These are phyloP conservation scores for Microbotryum silenes-acaulis DNA, from an alignment of 1,284 basidiomycete species.

Conservation along the genomic window DNA sequence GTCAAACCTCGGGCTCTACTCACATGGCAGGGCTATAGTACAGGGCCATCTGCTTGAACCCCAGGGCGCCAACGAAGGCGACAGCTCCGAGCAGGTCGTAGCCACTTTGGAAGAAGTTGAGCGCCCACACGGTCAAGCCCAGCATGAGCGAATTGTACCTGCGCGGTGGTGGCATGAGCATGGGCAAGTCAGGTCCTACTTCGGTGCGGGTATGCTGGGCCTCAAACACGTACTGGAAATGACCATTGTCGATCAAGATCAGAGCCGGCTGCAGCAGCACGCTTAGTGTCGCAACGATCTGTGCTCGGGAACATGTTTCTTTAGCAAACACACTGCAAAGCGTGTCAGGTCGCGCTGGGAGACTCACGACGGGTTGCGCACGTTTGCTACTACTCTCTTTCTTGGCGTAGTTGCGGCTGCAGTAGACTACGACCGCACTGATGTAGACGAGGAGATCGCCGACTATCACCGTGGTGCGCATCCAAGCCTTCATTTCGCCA, in stretches of 20 bases:
- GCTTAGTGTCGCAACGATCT: conserved; percentile 65
- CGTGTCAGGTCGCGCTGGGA: too few species aligned
- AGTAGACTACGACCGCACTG: conserved; percentile 53
- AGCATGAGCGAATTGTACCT: conserved; percentile 77
- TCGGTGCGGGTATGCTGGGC: background rate
- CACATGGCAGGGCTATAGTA: conserved; percentile 81
- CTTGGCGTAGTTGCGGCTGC: conserved; percentile 54
- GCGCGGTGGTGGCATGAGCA: background rate
- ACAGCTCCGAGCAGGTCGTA: conserved; percentile 67
- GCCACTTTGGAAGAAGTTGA: conserved; percentile 60
- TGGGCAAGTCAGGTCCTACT: too few species aligned
- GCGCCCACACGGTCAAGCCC: conserved; percentile 61
- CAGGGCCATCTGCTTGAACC: conserved; percentile 92
- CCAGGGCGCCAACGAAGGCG: conserved; percentile 71
- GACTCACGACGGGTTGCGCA: conserved; percentile 12
- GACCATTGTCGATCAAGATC: conserved; percentile 78
- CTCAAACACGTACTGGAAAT: conserved; percentile 65
- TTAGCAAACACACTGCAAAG: background rate
- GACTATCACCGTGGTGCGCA: conserved; percentile 67
- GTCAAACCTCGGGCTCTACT: background rate
- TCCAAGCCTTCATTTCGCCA: conserved; percentile 58
- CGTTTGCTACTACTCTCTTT: conserved; percentile 7
- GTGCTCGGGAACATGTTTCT: background rate
- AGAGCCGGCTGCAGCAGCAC: conserved; percentile 75
- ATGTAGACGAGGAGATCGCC: conserved; percentile 68